phyloP scores from a whole-genome alignment of 306 rosid genomes.

The Oemleria cerasiformis region DNA sequence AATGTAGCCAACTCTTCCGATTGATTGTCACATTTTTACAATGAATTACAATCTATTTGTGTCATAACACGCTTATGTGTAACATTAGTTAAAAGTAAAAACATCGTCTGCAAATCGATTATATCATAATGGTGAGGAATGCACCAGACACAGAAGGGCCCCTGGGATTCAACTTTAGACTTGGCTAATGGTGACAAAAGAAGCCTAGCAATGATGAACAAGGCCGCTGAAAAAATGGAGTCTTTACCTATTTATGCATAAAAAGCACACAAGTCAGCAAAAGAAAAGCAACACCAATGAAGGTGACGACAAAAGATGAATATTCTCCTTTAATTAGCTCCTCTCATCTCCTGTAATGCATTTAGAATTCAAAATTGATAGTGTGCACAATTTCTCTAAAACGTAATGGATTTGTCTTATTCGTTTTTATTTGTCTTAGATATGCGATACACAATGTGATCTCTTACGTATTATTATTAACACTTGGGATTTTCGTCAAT shows the following conservation, averaged over 20 bases:
- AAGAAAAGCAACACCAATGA: constrained; percentile 40
- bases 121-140: too few species aligned
- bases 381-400: too few species aligned
- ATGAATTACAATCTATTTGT: too few species aligned
- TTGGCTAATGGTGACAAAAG: constrained; percentile 58
- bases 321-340: constrained; percentile 45
- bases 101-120: too few species aligned
- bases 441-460: too few species aligned
- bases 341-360: constrained; percentile 26
- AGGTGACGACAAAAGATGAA: constrained; percentile 45
- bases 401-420: too few species aligned
- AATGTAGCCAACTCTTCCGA: too few species aligned
- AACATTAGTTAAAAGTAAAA: too few species aligned
- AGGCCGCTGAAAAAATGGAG: constrained; percentile 52
- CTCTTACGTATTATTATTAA: too few species aligned
- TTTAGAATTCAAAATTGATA: constrained; percentile 3
- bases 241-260: constrained; percentile 42
- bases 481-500: constrained; percentile 14
- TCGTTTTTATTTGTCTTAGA: too few species aligned
- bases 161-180: constrained; percentile 37
- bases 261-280: constrained; percentile 53
- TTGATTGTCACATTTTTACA: too few species aligned
- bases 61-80: too few species aligned
- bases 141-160: constrained; percentile 21
- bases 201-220: constrained; percentile 62